These are phyloP conservation scores for Danielozyma ontarioensis DNA, from an alignment of 805 yeast species.

Conservation along the genomic window DNA sequence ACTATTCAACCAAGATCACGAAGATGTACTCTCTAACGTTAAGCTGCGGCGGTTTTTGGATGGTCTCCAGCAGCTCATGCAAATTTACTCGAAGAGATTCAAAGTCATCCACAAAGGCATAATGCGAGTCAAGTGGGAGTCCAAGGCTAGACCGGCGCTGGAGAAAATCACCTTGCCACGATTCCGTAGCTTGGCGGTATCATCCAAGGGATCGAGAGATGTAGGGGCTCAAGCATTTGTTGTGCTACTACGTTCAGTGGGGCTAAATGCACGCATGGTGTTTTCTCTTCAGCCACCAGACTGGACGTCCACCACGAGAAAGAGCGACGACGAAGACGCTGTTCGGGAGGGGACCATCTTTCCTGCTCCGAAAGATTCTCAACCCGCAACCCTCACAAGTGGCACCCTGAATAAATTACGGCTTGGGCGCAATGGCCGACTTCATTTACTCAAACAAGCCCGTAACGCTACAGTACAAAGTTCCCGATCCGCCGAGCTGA, in stretches of 20 bases:
- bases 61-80: conserved; percentile 65
- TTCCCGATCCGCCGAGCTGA: neutral
- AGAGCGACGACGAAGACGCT: neutral
- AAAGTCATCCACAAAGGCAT: conserved; percentile 40
- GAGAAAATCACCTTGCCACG: conserved; percentile 28
- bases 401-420: neutral
- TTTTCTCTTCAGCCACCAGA: conserved; percentile 91
- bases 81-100: conserved; percentile 54
- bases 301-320: conserved; percentile 39
- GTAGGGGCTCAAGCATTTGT: conserved; percentile 85
- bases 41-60: conserved; percentile 68
- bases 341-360: neutral
- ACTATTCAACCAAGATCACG: conserved; percentile 4
- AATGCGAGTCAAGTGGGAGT: conserved; percentile 30
- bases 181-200: conserved; percentile 40
- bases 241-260: conserved; percentile 63
- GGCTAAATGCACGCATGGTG: conserved; percentile 67
- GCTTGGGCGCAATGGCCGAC: neutral
- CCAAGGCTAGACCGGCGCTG: conserved; percentile 11
- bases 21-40: conserved; percentile 23
- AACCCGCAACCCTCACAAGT: too few relatives aligned
- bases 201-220: conserved; percentile 68
- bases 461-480: neutral
- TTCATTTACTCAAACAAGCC: neutral
- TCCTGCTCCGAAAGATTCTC: neutral